These are phyloP conservation scores for Arabidopsis lyrata DNA, from an alignment of 441 rosid genomes.

Conservation along the genomic window DNA sequence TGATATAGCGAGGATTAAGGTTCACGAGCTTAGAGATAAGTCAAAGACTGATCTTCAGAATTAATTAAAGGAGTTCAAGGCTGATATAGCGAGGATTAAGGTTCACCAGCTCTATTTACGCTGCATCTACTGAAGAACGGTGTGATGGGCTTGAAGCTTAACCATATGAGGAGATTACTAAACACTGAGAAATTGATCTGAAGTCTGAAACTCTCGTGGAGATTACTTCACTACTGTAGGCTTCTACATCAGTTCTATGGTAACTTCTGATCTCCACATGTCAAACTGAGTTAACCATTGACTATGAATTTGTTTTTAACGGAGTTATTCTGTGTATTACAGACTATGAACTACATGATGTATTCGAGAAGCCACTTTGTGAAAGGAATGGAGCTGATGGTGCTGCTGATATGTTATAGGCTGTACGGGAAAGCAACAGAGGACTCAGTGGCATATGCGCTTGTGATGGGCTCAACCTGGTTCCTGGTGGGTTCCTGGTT, in stretches of 20 bases:
- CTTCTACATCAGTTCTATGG: conserved; percentile 86
- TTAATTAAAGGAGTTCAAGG: conserved; percentile 51
- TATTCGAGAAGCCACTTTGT: conserved; percentile 96
- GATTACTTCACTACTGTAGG: conserved; percentile 83
- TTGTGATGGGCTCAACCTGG: conserved; percentile 85
- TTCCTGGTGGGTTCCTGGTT: conserved; percentile 88
- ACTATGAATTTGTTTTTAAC: conserved; percentile 15
- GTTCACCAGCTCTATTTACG: conserved; percentile 64
- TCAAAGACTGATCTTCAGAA: conserved; percentile 55
- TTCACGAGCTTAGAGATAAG: conserved; percentile 62
- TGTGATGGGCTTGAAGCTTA: conserved; percentile 44
- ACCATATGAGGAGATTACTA: conserved; percentile 59
- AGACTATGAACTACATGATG: conserved; percentile 90
- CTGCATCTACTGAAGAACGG: conserved; percentile 60
- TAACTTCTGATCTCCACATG: conserved; percentile 45
- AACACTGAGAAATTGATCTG: conserved; percentile 76
- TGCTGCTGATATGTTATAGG: conserved; percentile 74
- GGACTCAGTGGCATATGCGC: conserved; percentile 47
- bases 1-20: conserved; percentile 58
- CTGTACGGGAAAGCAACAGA: conserved; percentile 65
- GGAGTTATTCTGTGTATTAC: conserved; percentile 37
- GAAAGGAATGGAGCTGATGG: conserved; percentile 82
- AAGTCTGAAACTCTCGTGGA: conserved; percentile 47
- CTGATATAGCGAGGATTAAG: conserved; percentile 21
- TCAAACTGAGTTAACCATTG: conserved; percentile 16